Percentiles rank a stretch among this genome's conserved stretches.
Conservation (phyloP, 176 grass and related monocot genomes). For the Aegilops sharonensis region DNA sequence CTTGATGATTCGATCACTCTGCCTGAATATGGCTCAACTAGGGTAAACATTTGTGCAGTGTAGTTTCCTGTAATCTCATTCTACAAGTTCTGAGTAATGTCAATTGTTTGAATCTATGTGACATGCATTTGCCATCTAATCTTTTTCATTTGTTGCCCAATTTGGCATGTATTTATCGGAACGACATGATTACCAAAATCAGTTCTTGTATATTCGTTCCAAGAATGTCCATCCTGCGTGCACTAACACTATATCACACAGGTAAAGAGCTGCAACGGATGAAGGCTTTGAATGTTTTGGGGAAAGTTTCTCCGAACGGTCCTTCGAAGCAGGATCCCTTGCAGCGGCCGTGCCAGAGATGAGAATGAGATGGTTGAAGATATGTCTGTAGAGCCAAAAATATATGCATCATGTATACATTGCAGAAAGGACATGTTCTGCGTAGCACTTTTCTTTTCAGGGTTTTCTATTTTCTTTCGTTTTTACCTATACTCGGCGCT, state of each 20-base stretch:
- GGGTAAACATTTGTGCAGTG: not conserved
- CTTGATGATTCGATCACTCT: not conserved
- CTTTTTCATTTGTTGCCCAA: not conserved
- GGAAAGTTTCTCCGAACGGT: constrained; percentile 57
- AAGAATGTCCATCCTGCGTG: not conserved
- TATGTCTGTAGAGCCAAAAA: not conserved
- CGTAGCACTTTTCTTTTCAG: not conserved
- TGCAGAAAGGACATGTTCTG: constrained; percentile 14
- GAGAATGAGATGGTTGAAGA: constrained; percentile 3
- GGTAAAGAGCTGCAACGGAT: constrained; percentile 75
- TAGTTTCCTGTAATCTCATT: constrained; percentile 4
- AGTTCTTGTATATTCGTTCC: not conserved
- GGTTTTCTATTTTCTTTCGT: not conserved
- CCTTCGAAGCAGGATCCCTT: constrained; percentile 27
- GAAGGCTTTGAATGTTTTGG: constrained; percentile 71
- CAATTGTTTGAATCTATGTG: not conserved
- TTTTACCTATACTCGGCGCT: not conserved
- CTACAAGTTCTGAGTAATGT: not conserved
- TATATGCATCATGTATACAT: constrained; percentile 1
- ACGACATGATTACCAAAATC: not conserved
- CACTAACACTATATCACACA: constrained; percentile 15
- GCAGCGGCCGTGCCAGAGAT: constrained; percentile 20
- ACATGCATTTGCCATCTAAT: not conserved
- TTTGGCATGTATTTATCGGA: not conserved
- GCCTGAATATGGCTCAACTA: not conserved